Evolutionary conservation across 2,329 filamentous ascomycete species (phyloP).

Genomic region (Cordyceps cateniannulata): DNA sequence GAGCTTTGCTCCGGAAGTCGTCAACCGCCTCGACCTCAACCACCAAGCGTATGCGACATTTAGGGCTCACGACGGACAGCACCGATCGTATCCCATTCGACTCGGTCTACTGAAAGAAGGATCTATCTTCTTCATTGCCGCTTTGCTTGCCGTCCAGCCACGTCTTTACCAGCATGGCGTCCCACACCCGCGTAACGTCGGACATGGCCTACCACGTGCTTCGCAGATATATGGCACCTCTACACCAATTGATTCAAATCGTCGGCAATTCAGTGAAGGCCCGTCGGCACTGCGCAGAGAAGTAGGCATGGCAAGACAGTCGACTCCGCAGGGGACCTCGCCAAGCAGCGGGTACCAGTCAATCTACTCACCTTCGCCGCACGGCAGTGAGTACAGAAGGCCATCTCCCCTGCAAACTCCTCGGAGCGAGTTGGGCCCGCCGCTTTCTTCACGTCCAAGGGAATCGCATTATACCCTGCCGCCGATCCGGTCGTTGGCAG

Average conservation of each 20-base stretch:
- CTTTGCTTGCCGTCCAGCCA: slow-evolving; percentile 34
- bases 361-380: slow-evolving; percentile 39
- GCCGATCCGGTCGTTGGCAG: slow-evolving; percentile 38
- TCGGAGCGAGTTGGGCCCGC: slow-evolving; percentile 37
- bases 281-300: slow-evolving; percentile 8
- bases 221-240: background rate
- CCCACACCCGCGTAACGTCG: slow-evolving; percentile 32
- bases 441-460: slow-evolving; percentile 25
- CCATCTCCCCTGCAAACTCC: slow-evolving; percentile 46
- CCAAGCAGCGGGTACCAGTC: slow-evolving; percentile 5
- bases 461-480: slow-evolving; percentile 38
- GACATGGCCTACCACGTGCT: background rate
- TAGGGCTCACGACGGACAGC: slow-evolving; percentile 43
- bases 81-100: slow-evolving; percentile 42
- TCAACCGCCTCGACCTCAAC: slow-evolving; percentile 45
- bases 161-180: slow-evolving; percentile 30
- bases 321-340: background rate
- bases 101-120: slow-evolving; percentile 54
- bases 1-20: slow-evolving; percentile 46
- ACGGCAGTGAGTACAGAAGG: slow-evolving; percentile 38
- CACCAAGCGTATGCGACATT: slow-evolving; percentile 52
- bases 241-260: slow-evolving; percentile 32
- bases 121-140: slow-evolving; percentile 56
- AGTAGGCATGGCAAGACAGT: background rate
- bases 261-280: slow-evolving; percentile 34